Evolutionary conservation across 2,329 filamentous ascomycete genomes (phyloP), one percentile per base, ranked within the genome.

Genomic region (Colletotrichum liriopes): DNA sequence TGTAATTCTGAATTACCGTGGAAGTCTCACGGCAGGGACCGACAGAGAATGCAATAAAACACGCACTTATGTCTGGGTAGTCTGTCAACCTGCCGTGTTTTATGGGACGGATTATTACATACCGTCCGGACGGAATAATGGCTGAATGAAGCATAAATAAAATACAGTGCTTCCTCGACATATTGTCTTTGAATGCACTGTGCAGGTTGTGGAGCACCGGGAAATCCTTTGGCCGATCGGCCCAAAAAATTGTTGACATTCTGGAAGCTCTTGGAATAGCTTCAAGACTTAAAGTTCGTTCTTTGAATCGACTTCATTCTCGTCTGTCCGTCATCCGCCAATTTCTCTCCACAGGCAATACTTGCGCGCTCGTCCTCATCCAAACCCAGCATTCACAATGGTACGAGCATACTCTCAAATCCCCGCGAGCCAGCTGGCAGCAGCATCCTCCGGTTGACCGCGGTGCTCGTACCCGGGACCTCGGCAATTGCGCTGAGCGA

Each of bases 211-310:
- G 63, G 73, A 71, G 55, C 67, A 49, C 56, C 65, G 72, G 73
- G 61, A 75, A 75, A 75, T 74, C 41, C 23, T 65, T 66, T 55
- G 56, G 49, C 73, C 73, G 73, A 71, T 61, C n/a, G 68, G 35
- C 55, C 72, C 73, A 75, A 78, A 83, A 82, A 82, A 81, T 82
- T 82, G 79, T 77, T 77, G 76, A 73, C 76, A 76, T 81, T 82
- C 80, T 83, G 80, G 81, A 83, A 83, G 82, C 80, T 82, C 76
- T 82, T 83, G 72, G 82, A 74, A 78, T 75, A 81, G 79, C 76
- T 79, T 80, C 80, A 80, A 73, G 74, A 72, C 73, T 75, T 76
- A 75, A 78, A 76, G 71, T 71, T 76, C 72, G 70, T 77, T 73
- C 72, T 77, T 74, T 72, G 73, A 72, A 70, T 71, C 74, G 74